Conservation (phyloP, 177 flowering plant species). For the Vitis hybrid region DNA sequence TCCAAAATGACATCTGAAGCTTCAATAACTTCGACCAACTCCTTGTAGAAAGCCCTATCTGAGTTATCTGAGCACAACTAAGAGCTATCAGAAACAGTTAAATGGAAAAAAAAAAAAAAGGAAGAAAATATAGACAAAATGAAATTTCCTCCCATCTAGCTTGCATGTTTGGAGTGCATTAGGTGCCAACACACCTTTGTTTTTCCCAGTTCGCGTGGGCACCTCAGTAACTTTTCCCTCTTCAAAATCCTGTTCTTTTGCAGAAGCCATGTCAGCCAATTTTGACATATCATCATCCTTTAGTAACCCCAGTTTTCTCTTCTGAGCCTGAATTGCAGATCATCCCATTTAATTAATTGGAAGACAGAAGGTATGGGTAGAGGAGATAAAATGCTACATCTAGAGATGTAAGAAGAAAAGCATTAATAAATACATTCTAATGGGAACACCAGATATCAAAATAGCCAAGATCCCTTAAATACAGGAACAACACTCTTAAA, state of each 20-base stretch:
- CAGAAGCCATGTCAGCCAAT: conserved; percentile 10
- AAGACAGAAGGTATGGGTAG: background rate
- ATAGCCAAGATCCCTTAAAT: too few species aligned
- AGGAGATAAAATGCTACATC: background rate
- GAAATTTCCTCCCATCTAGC: background rate
- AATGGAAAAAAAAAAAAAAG: background rate
- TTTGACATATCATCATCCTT: conserved; percentile 47
- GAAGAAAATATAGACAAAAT: background rate
- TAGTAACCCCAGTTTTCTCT: conserved; percentile 73
- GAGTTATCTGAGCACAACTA: conserved; percentile 50
- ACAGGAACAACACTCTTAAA: too few species aligned
- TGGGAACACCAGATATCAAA: too few species aligned
- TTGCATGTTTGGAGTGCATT: background rate
- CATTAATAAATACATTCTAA: too few species aligned
- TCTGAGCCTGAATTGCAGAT: conserved; percentile 55
- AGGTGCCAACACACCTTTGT: conserved; percentile 40
- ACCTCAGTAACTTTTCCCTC: conserved; percentile 25
- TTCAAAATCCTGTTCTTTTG: conserved; percentile 23
- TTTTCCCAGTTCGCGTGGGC: conserved; percentile 22
- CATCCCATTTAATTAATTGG: background rate
- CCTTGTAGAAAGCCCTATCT: conserved; percentile 89
- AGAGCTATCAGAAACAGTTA: background rate
- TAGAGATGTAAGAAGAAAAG: too few species aligned
- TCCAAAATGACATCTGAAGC: conserved; percentile 94
- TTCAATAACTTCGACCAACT: conserved; percentile 89